Conservation (phyloP, 176 grass and related monocot species). For the Aechmea fasciata region DNA sequence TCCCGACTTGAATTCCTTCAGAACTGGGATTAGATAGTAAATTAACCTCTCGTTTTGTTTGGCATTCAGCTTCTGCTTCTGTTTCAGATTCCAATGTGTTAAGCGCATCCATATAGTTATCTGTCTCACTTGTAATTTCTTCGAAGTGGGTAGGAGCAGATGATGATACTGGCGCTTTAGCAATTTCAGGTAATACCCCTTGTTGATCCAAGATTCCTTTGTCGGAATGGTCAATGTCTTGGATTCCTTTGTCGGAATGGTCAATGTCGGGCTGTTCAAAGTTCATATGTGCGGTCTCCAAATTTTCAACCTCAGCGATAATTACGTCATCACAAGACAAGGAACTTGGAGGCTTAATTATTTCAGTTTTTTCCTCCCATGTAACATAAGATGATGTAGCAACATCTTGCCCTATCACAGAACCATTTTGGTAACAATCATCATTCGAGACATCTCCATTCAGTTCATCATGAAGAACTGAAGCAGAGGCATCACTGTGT, state of each 20-base stretch:
- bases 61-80: slow-evolving; percentile 60
- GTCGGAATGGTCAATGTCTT: slow-evolving; percentile 17
- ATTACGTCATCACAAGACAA: slow-evolving; percentile 57
- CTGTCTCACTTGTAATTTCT: slow-evolving; percentile 61
- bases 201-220: slow-evolving; percentile 30
- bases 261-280: slow-evolving; percentile 23
- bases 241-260: slow-evolving; percentile 16
- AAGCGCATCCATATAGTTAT: slow-evolving; percentile 90
- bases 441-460: slow-evolving; percentile 16
- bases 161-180: slow-evolving; percentile 30
- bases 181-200: slow-evolving; percentile 38
- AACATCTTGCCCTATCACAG: slow-evolving; percentile 18
- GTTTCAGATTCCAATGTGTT: slow-evolving; percentile 88
- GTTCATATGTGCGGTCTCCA: slow-evolving; percentile 18
- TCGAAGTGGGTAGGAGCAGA: slow-evolving; percentile 41
- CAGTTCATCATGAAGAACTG: slow-evolving; percentile 18
- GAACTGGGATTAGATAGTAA: slow-evolving; percentile 23
- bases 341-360: slow-evolving; percentile 51
- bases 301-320: slow-evolving; percentile 47
- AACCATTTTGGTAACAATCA: slow-evolving; percentile 33
- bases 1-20: slow-evolving; percentile 19
- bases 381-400: slow-evolving; percentile 43
- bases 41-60: slow-evolving; percentile 44
- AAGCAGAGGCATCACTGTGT: slow-evolving; percentile 14
- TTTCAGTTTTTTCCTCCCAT: slow-evolving; percentile 77